Base-by-base conservation (phyloP, 2,329 filamentous ascomycete genomes). In the Hypoxylon sp. region DNA sequence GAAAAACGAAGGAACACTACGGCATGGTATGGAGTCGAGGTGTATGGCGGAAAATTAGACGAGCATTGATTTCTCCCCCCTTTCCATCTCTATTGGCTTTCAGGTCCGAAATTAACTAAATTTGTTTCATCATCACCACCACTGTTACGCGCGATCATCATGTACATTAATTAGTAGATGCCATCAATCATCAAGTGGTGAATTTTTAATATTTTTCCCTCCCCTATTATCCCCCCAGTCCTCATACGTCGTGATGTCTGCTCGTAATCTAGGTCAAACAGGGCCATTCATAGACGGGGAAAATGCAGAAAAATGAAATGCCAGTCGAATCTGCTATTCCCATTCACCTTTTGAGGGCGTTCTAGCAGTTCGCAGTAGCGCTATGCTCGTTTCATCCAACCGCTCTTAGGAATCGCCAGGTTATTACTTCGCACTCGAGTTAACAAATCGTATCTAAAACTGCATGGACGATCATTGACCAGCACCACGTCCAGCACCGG, bases 401-500 rank as follows among this genome's bases (percentile, higher is more conserved):
- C n/a, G 5, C 26, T 29, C n/a, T 52, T 39, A 39, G 14, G 14
- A 17, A n/a, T 14, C 35, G 3, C 14, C 4, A 44, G 22, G 9
- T 17, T 22, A 44, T 22, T 4, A 3, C 11, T 29, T 17, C 26
- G 22, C 22, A 17, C 48, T 31, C 26, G 2, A 29, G 10, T 44
- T 17, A 13, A 44, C 29, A 29, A 29, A 19, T 31, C 26, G 39
- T 17, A 55, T 42, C 39, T 19, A 42, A 1, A 6, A 42, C 8
- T 14, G 37, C 13, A 55, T 31, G 24, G 44, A 46, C 33, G 26
- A 69, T 72, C 67, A 76, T 64, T 63, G 72, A 1, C 70, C 70
- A 24, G 66, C 56, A 19, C 73, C 69, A 11, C 69, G 70, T 13
- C 74, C 75, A 5, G 72, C 68, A 2, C 68, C 72, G 10, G 70